These are phyloP conservation scores for Termitomyces titanicus DNA, from an alignment of 768 basidiomycete genomes.

Conservation along the genomic window DNA sequence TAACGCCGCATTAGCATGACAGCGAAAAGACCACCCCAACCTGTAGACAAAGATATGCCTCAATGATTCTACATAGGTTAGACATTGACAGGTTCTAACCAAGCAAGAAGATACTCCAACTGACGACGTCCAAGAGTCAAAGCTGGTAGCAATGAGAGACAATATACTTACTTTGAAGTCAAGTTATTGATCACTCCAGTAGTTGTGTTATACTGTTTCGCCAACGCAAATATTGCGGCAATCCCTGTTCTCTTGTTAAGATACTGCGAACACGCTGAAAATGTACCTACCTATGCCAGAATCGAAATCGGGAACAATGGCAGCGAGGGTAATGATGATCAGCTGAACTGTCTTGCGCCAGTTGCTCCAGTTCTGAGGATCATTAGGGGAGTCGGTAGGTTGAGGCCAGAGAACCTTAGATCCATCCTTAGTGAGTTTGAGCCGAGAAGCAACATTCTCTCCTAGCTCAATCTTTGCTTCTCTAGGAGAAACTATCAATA, in stretches of 20 bases:
- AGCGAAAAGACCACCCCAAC: constrained; percentile 59
- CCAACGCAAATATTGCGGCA: constrained; percentile 58
- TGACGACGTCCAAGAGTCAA: constrained; percentile 15
- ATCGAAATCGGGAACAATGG: constrained; percentile 66
- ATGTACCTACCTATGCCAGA: constrained; percentile 52
- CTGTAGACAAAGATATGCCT: constrained; percentile 21
- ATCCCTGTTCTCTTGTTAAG: constrained; percentile 38
- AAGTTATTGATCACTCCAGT: constrained; percentile 57
- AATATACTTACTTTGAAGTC: constrained; percentile 45
- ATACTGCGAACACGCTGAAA: not conserved
- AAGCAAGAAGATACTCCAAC: constrained; percentile 65
- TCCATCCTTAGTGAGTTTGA: constrained; percentile 58
- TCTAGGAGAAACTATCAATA: constrained; percentile 23
- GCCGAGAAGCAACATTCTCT: constrained; percentile 43
- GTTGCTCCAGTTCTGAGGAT: constrained; percentile 65
- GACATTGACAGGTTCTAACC: constrained; percentile 25
- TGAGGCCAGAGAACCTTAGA: constrained; percentile 68
- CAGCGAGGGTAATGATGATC: constrained; percentile 57
- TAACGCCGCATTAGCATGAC: constrained; percentile 61
- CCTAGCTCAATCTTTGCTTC: constrained; percentile 66
- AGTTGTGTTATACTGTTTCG: constrained; percentile 50
- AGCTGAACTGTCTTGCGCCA: constrained; percentile 53
- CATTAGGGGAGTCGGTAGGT: constrained; percentile 56
- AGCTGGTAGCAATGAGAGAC: not conserved
- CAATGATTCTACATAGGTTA: not conserved